A percentile compares a stretch with the other conserved stretches of the same genome.
Conservation (phyloP, 2,329 filamentous ascomycete species). For the Talaromyces atroroseus region DNA sequence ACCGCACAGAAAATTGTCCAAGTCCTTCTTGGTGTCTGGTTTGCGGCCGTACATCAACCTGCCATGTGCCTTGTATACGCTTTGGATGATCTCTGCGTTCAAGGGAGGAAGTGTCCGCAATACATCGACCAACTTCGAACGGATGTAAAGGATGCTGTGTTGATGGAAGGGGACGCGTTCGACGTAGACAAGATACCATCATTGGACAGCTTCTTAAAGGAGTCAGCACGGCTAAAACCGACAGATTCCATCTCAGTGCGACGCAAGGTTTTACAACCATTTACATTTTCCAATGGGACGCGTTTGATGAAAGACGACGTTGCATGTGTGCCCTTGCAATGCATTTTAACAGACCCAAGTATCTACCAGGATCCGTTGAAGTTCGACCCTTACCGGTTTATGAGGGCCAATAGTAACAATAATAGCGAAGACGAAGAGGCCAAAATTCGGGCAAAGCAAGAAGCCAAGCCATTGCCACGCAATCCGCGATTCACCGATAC, state of each 20-base stretch:
- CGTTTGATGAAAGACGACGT: background rate
- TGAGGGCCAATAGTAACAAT: background rate
- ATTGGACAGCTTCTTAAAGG: conserved; percentile 9
- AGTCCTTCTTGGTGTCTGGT: conserved; percentile 5
- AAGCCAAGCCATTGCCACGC: background rate
- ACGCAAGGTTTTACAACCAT: background rate
- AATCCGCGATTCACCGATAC: background rate
- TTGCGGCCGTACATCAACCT: conserved; percentile 4
- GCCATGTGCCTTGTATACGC: conserved; percentile 5
- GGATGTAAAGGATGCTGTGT: background rate
- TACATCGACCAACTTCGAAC: background rate
- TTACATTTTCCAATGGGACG: background rate
- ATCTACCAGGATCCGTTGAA: background rate
- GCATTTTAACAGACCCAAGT: background rate
- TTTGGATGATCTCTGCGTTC: background rate
- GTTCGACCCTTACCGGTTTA: conserved; percentile 9
- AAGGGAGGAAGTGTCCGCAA: background rate
- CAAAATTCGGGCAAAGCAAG: background rate
- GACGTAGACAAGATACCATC: background rate
- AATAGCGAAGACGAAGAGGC: background rate
- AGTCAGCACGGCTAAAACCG: conserved; percentile 2
- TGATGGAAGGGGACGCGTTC: background rate
- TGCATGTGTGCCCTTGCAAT: background rate
- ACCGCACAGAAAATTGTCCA: background rate
- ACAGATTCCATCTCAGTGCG: conserved; percentile 4